phyloP scores from a whole-genome alignment of 768 basidiomycete species.

The Pulveroboletus sp. region DNA sequence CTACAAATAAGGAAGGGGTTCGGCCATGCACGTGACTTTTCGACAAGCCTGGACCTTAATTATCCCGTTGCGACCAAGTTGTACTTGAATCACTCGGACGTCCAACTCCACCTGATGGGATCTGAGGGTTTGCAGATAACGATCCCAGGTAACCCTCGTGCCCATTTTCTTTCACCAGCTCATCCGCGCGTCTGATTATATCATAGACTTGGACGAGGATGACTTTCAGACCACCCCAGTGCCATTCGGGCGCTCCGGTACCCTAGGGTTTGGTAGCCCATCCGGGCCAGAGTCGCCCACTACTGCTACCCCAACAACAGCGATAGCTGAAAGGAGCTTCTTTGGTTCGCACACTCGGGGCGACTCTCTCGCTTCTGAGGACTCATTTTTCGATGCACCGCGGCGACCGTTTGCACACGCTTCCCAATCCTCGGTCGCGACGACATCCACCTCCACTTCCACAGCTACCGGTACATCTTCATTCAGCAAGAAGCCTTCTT shows the following conservation, averaged over 20 bases:
- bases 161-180: neutral
- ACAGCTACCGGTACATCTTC: conserved; percentile 33
- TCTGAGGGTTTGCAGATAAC: conserved; percentile 45
- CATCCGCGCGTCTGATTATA: neutral
- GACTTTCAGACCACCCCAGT: conserved; percentile 57
- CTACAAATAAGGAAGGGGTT: too few species aligned
- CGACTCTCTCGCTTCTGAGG: conserved; percentile 77
- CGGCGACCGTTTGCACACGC: conserved; percentile 65
- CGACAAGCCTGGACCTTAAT: too few species aligned
- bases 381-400: conserved; percentile 63
- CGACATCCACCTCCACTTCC: conserved; percentile 33
- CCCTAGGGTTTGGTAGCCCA: conserved; percentile 43
- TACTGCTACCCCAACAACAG: conserved; percentile 44
- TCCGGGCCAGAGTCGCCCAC: conserved; percentile 68
- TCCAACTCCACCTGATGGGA: conserved; percentile 25
- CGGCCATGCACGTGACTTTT: too few species aligned
- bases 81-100: conserved; percentile 3
- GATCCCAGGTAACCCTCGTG: conserved; percentile 39
- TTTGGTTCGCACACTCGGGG: conserved; percentile 61
- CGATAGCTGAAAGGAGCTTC: conserved; percentile 51
- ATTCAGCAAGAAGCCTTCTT: conserved; percentile 78
- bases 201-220: conserved; percentile 82
- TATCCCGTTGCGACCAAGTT: conserved; percentile 1
- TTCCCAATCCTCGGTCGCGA: conserved; percentile 66
- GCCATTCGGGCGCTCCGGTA: conserved; percentile 64